Evolutionary conservation across 805 yeast genomes (phyloP).

Genomic region (Yarrowia deformans): DNA sequence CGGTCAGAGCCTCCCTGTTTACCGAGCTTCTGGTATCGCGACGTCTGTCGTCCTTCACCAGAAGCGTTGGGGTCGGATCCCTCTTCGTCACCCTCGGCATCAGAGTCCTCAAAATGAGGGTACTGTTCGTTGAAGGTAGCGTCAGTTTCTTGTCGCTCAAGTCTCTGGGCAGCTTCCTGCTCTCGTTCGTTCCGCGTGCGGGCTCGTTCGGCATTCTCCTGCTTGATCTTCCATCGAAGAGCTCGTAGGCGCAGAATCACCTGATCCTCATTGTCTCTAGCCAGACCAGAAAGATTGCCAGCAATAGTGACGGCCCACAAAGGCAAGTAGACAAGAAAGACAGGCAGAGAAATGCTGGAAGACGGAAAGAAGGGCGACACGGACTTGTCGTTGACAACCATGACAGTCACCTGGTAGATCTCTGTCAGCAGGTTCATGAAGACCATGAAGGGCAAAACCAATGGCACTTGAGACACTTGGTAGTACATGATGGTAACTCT

Average conservation of each 20-base stretch:
- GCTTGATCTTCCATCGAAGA: slow-evolving; percentile 33
- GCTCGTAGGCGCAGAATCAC: slow-evolving; percentile 42
- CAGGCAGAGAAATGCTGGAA: slow-evolving; percentile 44
- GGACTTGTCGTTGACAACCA: slow-evolving; percentile 40
- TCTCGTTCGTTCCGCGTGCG: slow-evolving; percentile 17
- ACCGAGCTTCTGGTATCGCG: slow-evolving; percentile 20
- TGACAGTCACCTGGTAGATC: slow-evolving; percentile 27
- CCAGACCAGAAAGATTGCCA: slow-evolving; percentile 45
- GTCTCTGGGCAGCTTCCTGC: slow-evolving; percentile 26
- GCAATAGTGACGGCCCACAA: slow-evolving; percentile 43
- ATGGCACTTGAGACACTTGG: slow-evolving; percentile 43
- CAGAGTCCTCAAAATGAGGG: slow-evolving; percentile 26
- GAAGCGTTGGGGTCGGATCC: slow-evolving; percentile 6
- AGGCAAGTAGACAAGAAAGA: slow-evolving; percentile 46
- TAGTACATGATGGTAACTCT: slow-evolving; percentile 43
- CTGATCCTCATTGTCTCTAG: slow-evolving; percentile 45
- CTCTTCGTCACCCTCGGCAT: slow-evolving; percentile 11
- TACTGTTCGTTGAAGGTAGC: slow-evolving; percentile 29
- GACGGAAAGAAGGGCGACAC: slow-evolving; percentile 45
- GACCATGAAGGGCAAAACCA: slow-evolving; percentile 42
- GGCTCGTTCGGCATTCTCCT: slow-evolving; percentile 33
- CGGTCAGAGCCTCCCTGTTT: not conserved
- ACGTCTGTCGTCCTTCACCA: not conserved
- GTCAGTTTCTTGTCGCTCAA: slow-evolving; percentile 17
- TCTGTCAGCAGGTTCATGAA: slow-evolving; percentile 31